These are phyloP conservation scores for Pythium guiyangense DNA, from an alignment of 352 stramenopile genomes.

Conservation along the genomic window DNA sequence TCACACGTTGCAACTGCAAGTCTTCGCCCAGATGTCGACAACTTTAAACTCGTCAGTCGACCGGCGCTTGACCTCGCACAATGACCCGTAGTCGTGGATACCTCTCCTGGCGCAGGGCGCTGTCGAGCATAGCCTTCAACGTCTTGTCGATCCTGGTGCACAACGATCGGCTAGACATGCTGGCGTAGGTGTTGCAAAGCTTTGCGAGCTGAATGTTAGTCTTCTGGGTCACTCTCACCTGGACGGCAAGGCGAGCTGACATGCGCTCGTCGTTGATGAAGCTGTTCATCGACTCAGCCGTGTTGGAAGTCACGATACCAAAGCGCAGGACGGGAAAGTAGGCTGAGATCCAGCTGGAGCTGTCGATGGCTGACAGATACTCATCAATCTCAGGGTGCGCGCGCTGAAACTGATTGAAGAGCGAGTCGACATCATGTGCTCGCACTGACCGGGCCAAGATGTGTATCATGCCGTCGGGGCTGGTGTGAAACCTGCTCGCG, in stretches of 20 bases:
- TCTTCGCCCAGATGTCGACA: not conserved
- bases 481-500: not conserved
- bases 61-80: not conserved
- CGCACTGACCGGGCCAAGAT: not conserved
- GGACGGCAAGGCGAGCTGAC: not conserved
- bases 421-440: not conserved
- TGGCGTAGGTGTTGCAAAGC: not conserved
- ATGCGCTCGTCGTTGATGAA: not conserved
- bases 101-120: not conserved
- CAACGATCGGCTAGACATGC: not conserved
- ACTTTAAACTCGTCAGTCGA: not conserved
- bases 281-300: slow-evolving; percentile 1
- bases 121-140: not conserved
- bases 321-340: not conserved
- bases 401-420: not conserved
- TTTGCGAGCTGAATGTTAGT: not conserved
- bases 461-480: not conserved
- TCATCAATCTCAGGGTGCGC: not conserved
- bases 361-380: not conserved
- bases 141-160: not conserved
- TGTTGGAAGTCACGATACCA: not conserved
- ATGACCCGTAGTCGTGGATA: not conserved
- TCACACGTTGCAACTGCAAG: not conserved
- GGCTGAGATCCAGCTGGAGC: not conserved
- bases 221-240: not conserved